Base-by-base conservation (phyloP, 140 eudicot genomes). In the Bidens hawaiensis region DNA sequence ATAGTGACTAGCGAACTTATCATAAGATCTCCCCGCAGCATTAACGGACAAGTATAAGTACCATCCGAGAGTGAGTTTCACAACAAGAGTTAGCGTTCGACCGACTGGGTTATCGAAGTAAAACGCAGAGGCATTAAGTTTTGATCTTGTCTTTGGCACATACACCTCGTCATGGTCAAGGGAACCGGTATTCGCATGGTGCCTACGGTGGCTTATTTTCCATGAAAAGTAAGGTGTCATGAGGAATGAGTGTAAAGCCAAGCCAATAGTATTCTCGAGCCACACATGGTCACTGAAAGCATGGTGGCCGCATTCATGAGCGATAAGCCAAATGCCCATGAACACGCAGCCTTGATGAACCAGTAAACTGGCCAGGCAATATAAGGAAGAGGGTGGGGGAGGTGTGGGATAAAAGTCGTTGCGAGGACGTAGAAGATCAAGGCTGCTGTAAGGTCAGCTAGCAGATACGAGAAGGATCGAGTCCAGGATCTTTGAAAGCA, bases 301-400 rank as follows among this genome's bases (percentile, higher is more conserved):
- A 49, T 85, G 95, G 79, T 86, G 95, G 65, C 95, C 95, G 15
- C 95, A 85, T 61, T 85, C 95, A 56, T 85, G 95, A 61, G 81
- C 95, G 7, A 86, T 55, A 68, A 86, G 82, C 95, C 95, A 86
- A 14, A 82, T 56, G 0, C 85, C 95, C 24, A 85, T 78, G 58
- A 86, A 74, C 47, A 80, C 71, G 18, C 88, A 83, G 11, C 95
- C 95, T 64, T 86, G 85, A 72, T 24, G 23, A 55, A 36, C 77
- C 83, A 70, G 41, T 86, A 86, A n/a, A 81, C 22, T 2, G 88
- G 83, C 95, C 95, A 86, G 2, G 85, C 95, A 4, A 86, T 54
- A 74, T 78, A 77, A 34, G 65, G 41, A 38, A 83, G 73, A 0
- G 85, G 75, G 53, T 67, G 34, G 2, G 91, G 95, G 48, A 83